Evolutionary conservation across 495 filamentous ascomycete species (phyloP), one percentile per base, ranked within the genome.

Genomic region (Penicillium desertorum): DNA sequence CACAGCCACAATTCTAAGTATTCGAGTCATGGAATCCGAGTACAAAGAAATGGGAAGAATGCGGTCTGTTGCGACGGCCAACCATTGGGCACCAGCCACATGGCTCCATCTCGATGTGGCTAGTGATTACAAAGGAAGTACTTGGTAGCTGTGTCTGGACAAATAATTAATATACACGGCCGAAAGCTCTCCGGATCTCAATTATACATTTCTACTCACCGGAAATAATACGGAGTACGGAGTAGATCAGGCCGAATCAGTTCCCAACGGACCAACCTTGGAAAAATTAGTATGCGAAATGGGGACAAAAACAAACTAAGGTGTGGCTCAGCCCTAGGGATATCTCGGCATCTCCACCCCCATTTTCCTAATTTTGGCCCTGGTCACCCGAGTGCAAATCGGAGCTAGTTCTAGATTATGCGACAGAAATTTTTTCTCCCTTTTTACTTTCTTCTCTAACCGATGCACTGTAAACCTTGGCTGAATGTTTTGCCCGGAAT

Each of bases 311-410:
- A 23, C 43, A 39, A 48, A 41, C 41, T 49, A 54, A 61, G 57
- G 63, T 66, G 63, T 66, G 63, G 63, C 63, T 63, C 63, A 66
- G 63, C 63, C 63, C 55, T 66, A 58, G 45, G 44, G 54, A 49
- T 23, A 30, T 20, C 37, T 46, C 42, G 53, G 53, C 36, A 23
- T 17, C 53, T 55, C 53, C 53, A 55, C 53, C 53, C 53, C 53
- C 53, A 29, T 54, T 30, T 46, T 54, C 53, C 53, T 47, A 61
- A 61, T 58, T 61, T 56, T 62, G 57, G 58, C 50, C 52, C 20
- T 50, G 53, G 54, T 59, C 52, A 48, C 45, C 55, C 41, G 46
- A 51, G 48, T 52, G 30, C 22, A 37, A 48, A 36, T 51, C 39
- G 45, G 32, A 51, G 22, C 56, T 58, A 58, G 53, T 55, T 37